Base-by-base conservation (phyloP, 2,329 filamentous ascomycete species). In the Macrophomina phaseolina region DNA sequence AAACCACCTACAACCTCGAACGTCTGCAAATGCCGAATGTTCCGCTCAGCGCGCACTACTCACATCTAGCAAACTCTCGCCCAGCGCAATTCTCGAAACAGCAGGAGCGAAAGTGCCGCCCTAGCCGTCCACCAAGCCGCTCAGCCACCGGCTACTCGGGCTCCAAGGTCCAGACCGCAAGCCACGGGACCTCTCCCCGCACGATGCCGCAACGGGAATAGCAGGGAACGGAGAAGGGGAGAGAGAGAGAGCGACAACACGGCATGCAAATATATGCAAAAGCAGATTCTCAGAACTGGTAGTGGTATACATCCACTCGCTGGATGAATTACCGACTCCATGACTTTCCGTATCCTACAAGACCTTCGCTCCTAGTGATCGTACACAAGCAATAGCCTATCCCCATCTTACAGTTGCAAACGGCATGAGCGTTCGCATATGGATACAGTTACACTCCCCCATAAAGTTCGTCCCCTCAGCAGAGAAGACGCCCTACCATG, bases 11-110 rank as follows among this genome's bases (percentile, higher is more conserved):
- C 49, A 60, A 60, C 23, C 7, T 60, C 56, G 56, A 60, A 60
- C 56, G 56, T 60, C 56, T 60, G 56, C 46, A 60, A 18, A 16
- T 48, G 38, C 56, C 56, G 56, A 48, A 48, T 11, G 14, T 32
- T 14, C 56, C 56, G 56, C 42, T 45, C 16, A 14, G 42, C 42
- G 5, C 16, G 42, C 42, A 45, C 42, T 45, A 45, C 42, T 16
- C 42, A 14, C 11, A 14, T 12, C 42, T 16, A 5, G 16, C 5
- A 14, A 45, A 1, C 42, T 38, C 8, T 40, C 38, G 42, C 16
- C 16, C 42, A 49, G 46, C n/a, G n/a, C n/a, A 30, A 42, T 6
- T 12, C 16, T 11, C 16, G 32, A 51, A 51, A 30, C 23, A 23
- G 23, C 23, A 23, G 3, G 23, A 23, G 23, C 23, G 23, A 51